Base-by-base conservation (phyloP, 495 filamentous ascomycete species). In the Neurospora sp. region DNA sequence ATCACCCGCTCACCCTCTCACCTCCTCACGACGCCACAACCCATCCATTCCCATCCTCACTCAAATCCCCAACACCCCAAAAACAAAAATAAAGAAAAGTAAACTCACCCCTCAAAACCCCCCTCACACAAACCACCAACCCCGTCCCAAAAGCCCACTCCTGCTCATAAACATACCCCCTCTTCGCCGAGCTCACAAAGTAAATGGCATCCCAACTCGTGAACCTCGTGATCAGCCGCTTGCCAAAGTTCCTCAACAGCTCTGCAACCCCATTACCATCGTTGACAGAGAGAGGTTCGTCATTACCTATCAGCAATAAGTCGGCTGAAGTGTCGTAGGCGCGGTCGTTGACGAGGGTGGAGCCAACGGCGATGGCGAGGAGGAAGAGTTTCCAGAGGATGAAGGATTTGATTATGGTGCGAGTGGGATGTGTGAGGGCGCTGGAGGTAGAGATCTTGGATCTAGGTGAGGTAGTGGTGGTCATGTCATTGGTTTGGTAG, bases 191-290 rank as follows among this genome's bases (percentile, higher is more conserved):
- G 71, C 89, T 87, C 41, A 90, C 83, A 76, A 92, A 98, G 79
- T 97, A 98, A 70, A 99, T 90, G 42, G 92, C 90, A 78, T 99
- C 96, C 96, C 96, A 99, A 81, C 95, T 87, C 0, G 90, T 89
- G 45, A 97, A 85, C 70, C 89, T 90, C 72, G 82, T 74, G 73
- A 86, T 68, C 70, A 82, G 40, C 5, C 44, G 53, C 12, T 61
- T 61, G 22, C 53, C 53, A 61, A 61, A 61, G 53, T 61, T 61
- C 5, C 53, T 61, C 53, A 61, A 5, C 53, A 61, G 22, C 22
- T 61, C 53, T 0, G 22, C 22, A 27, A 31, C 22, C 12, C 53
- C 53, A 31, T 61, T 16, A 3, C 53, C 53, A 0, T 61, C 12
- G 12, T 3, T 3, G 4, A 61, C 22, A 27, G 53, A 61, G 12